phyloP scores from a whole-genome alignment of 139 green algal species.

The Tetradesmus obliquus region DNA sequence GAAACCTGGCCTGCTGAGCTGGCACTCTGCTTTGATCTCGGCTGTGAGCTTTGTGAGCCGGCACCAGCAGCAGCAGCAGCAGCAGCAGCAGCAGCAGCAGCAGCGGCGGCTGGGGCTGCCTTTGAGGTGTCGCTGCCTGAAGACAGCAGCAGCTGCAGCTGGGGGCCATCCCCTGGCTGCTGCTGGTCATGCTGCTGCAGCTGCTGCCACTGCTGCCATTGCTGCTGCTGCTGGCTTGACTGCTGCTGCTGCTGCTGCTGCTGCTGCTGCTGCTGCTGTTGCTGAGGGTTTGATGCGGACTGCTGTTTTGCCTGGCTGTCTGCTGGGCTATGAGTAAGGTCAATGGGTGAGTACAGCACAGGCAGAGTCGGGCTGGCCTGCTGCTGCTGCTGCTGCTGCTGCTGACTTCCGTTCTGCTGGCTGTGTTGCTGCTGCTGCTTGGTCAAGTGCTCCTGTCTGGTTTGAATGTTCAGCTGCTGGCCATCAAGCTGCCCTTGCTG shows the following conservation, averaged over 20 bases:
- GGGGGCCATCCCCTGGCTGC: constrained; percentile 9
- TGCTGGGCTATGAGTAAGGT: neutral
- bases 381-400: constrained; percentile 1
- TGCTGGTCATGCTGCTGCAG: constrained; percentile 16
- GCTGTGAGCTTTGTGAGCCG: neutral
- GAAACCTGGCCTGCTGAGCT: neutral
- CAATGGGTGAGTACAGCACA: neutral
- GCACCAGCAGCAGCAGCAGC: constrained; percentile 18
- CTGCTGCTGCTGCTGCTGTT: constrained; percentile 4
- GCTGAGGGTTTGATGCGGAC: too few relatives aligned
- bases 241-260: constrained; percentile 43
- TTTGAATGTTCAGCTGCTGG: neutral
- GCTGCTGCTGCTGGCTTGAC: constrained; percentile 7
- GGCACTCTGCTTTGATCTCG: neutral
- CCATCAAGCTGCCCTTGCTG: neutral
- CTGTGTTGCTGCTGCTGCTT: neutral
- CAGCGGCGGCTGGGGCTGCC: neutral
- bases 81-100: constrained; percentile 29
- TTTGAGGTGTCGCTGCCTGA: neutral
- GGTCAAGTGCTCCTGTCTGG: neutral
- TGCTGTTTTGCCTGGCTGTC: neutral
- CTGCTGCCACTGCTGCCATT: constrained; percentile 22
- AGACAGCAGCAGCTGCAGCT: constrained; percentile 28
- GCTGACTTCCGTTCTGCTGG: neutral
- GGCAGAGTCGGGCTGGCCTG: neutral